Base-by-base conservation (phyloP, 192 early-diverging fungal genomes). In the Coemansia sp. region DNA sequence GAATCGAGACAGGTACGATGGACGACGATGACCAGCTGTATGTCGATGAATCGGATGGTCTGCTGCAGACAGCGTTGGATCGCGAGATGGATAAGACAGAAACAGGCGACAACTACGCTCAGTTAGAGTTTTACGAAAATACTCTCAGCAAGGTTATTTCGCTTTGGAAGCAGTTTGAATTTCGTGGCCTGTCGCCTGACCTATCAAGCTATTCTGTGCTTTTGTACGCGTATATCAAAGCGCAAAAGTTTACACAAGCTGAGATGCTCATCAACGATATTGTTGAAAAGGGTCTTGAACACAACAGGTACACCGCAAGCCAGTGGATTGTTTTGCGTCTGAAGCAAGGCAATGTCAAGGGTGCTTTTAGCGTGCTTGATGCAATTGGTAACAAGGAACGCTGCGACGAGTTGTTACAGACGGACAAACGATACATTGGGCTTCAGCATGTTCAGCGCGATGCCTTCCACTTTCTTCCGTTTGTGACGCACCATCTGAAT, bases 291-390 rank as follows among this genome's bases (percentile, higher is more conserved):
- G 63, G 62, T 9, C 18, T 66, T 30, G 53, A 20, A 1, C 80
- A 77, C 41, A 68, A 59, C 63, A 53, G 46, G 0, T 18, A 52
- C 33, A 71, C 75, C 4, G 71, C 67, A 6, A 36, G 21, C 2
- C 34, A 45, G n/a, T 71, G 73, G 78, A 75, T 81, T 38, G 35
- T 30, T 21, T 48, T 71, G 20, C 69, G 68, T n/a, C 21, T 75
- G 53, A 23, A 49, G 3, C 57, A 18, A 23, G 61, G 23, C 33
- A 66, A 81, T 35, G 55, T 66, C 20, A 23, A 51, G 12, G 63
- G 63, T 1, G 78, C 78, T 3, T 45, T 75, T 58, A 15, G 30
- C 2, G 39, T 81, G 21, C 64, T 81, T 33, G 23, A 39, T 23
- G 65, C 69, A 1, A 65, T 81, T 20, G 69, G 60, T 58, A 62